Conservation (phyloP, 2,329 filamentous ascomycete genomes). For the Penicillium sp. region DNA sequence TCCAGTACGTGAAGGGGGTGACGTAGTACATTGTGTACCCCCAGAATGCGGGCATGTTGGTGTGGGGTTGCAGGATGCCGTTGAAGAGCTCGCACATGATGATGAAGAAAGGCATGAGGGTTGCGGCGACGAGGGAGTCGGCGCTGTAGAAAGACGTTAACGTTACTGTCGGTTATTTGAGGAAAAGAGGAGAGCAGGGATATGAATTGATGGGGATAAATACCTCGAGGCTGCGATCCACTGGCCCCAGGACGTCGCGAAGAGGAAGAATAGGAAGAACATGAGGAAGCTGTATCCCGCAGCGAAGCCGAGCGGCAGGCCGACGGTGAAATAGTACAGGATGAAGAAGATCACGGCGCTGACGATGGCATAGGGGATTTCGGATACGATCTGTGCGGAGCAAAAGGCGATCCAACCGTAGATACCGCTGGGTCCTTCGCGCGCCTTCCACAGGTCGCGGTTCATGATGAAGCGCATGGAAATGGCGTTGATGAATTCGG, state of each 20-base stretch:
- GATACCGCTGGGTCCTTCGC: slow-evolving; percentile 71
- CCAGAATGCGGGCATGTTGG: slow-evolving; percentile 80
- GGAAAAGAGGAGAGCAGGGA: background rate
- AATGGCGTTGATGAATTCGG: slow-evolving; percentile 71
- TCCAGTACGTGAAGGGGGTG: slow-evolving; percentile 83
- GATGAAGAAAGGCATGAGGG: slow-evolving; percentile 82
- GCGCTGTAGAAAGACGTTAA: slow-evolving; percentile 25
- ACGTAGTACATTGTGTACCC: slow-evolving; percentile 79
- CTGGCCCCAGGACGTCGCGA: slow-evolving; percentile 73
- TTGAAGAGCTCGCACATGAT: slow-evolving; percentile 86
- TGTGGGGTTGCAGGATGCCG: slow-evolving; percentile 78
- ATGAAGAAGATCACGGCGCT: slow-evolving; percentile 68
- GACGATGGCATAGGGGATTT: slow-evolving; percentile 70
- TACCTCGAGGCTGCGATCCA: slow-evolving; percentile 75
- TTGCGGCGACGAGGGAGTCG: slow-evolving; percentile 72
- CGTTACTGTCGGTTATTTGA: slow-evolving; percentile 4
- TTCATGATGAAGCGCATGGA: slow-evolving; percentile 74
- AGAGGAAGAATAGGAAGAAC: slow-evolving; percentile 73
- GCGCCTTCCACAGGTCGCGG: slow-evolving; percentile 69
- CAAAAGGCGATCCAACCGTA: slow-evolving; percentile 75
- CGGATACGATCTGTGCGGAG: slow-evolving; percentile 69
- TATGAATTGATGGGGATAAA: slow-evolving; percentile 33
- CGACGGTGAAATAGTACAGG: slow-evolving; percentile 74
- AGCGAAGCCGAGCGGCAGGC: slow-evolving; percentile 65
- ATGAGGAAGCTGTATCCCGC: slow-evolving; percentile 76